Base-by-base conservation (phyloP, 2,329 filamentous ascomycete species). In the Fusarium euwallaceae region DNA sequence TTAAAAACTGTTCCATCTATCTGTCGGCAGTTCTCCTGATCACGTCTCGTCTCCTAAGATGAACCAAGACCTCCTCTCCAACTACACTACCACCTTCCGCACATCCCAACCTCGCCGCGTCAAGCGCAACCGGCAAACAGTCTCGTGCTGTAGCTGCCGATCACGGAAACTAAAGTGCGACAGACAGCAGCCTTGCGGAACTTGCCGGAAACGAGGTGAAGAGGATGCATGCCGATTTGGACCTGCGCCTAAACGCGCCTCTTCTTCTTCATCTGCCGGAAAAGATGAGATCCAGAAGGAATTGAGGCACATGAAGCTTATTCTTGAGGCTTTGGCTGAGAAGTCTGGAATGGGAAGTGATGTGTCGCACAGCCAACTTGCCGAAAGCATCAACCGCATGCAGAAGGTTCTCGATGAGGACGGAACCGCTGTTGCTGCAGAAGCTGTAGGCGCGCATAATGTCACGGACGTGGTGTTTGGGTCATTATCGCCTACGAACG, bases 91-190 rank as follows among this genome's bases (percentile, higher is more conserved):
- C 14, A 56, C 41, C 4, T 73, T 73, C 11, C 70, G 70, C 4
- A 24, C 45, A 3, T 22, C 45, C 27, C 61, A 45, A 1, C 22
- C 51, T 4, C 58, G 43, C 7, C 62, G 53, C 17, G 39, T 27
- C 17, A 73, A 39, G 58, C 61, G 70, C 22, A 67, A 61, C 36
- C 48, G 71, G 3, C 37, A 59, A 6, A 34, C 59, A 0, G n/a
- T 67, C 4, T 70, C 71, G n/a, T 73, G 70, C 39, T 53, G 41
- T 7, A n/a, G 36, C 1, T 73, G 70, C 7, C 70, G 71, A 3
- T 4, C 51, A 1, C 58, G 70, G 16, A 73, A 73, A 41, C 41
- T 67, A 10, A 73, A 53, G 37, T 70, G 70, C 20, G 70, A 73
- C 9, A 58, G 66, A 45, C 58, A 73, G 3, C 58, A 73, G 2